Percentiles rank a stretch among this genome's conserved stretches.
These are phyloP conservation scores for Candida ortonii DNA, from an alignment of 805 yeast genomes.

Conservation along the genomic window DNA sequence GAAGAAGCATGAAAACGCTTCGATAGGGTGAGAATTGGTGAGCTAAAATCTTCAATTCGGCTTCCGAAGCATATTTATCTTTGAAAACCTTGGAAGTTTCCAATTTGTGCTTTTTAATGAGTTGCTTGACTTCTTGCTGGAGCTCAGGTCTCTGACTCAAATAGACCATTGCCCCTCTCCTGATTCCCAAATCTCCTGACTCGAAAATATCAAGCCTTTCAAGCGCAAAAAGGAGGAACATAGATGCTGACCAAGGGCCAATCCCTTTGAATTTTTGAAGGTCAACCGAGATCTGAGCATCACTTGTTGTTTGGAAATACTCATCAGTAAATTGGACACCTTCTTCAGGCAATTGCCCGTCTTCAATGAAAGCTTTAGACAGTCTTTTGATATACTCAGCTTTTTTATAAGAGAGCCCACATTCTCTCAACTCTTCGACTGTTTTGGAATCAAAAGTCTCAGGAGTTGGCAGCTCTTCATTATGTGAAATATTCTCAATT, in stretches of 20 bases:
- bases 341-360: slow-evolving; percentile 13
- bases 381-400: slow-evolving; percentile 58
- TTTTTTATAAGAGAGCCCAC: slow-evolving; percentile 71
- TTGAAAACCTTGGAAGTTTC: slow-evolving; percentile 5
- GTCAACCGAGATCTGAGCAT: slow-evolving; percentile 13
- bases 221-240: slow-evolving; percentile 76
- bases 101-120: slow-evolving; percentile 23
- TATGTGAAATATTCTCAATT: slow-evolving; percentile 12
- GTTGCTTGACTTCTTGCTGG: slow-evolving; percentile 41
- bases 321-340: slow-evolving; percentile 15
- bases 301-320: slow-evolving; percentile 19
- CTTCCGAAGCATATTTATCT: slow-evolving; percentile 46
- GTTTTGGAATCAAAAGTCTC: slow-evolving; percentile 38
- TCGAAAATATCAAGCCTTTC: slow-evolving; percentile 70
- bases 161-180: slow-evolving; percentile 73
- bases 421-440: slow-evolving; percentile 50
- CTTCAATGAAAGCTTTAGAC: slow-evolving; percentile 47
- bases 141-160: slow-evolving; percentile 51
- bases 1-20: slow-evolving; percentile 61
- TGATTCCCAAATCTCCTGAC: slow-evolving; percentile 77
- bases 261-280: slow-evolving; percentile 55
- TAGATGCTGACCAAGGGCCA: slow-evolving; percentile 85
- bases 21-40: slow-evolving; percentile 63
- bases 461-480: slow-evolving; percentile 49
- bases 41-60: slow-evolving; percentile 53